These are phyloP conservation scores for Amanita inopinata DNA, from an alignment of 768 basidiomycete species.

Conservation along the genomic window DNA sequence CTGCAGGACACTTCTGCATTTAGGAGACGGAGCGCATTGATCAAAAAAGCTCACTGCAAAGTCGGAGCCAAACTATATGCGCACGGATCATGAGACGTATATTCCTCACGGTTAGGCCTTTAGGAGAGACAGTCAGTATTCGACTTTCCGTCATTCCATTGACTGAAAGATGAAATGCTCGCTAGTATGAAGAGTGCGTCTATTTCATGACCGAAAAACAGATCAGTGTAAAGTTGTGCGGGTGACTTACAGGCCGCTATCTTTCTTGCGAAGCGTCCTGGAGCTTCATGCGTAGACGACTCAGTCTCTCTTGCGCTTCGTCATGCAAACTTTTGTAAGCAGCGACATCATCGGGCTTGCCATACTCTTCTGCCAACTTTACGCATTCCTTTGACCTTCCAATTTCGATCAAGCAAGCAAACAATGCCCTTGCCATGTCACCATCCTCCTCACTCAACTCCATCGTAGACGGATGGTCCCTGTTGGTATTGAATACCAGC, in stretches of 20 bases:
- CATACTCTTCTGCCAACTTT: constrained; percentile 12
- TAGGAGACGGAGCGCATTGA: no score
- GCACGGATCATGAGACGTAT: no score
- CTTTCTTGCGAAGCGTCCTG: not conserved
- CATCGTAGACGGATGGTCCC: constrained; percentile 18
- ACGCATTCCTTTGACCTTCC: constrained; percentile 15
- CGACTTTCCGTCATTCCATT: no score
- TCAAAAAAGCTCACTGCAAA: no score
- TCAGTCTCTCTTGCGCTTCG: constrained; percentile 9
- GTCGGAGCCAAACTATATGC: no score
- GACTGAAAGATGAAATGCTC: no score
- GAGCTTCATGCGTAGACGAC: not conserved
- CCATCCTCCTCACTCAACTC: constrained; percentile 15
- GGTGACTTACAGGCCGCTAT: not conserved
- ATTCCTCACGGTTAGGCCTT: no score
- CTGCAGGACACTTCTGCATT: no score
- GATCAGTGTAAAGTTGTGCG: no score
- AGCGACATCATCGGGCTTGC: constrained; percentile 10
- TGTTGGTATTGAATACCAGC: constrained; percentile 15
- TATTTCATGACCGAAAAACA: no score
- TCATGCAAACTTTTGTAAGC: constrained; percentile 11
- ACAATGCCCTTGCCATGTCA: constrained; percentile 12
- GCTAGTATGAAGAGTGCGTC: no score
- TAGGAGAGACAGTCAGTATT: no score
- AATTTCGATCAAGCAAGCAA: constrained; percentile 9